phyloP scores from a whole-genome alignment of 2,329 filamentous ascomycete genomes.

The Aureobasidium melanogenum region DNA sequence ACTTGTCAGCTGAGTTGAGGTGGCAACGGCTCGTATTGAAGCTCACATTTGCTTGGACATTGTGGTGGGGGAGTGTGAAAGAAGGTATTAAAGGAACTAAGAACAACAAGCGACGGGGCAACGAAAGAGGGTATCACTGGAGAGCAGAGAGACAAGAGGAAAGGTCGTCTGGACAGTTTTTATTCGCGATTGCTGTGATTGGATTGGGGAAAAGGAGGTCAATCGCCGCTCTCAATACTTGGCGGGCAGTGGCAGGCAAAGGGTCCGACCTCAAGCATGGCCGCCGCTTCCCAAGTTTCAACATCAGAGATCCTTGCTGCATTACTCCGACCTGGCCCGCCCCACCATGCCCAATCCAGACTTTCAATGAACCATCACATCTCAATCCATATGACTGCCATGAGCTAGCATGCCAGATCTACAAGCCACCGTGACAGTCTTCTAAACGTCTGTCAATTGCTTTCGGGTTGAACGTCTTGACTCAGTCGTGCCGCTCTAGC shows the following conservation, averaged over 20 bases:
- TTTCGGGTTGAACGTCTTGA: background rate
- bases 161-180: background rate
- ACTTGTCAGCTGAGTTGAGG: constrained; percentile 7
- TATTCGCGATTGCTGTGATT: background rate
- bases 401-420: background rate
- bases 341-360: constrained; percentile 5
- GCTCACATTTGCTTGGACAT: constrained; percentile 16
- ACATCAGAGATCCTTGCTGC: constrained; percentile 4
- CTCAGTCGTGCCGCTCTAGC: background rate
- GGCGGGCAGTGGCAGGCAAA: background rate
- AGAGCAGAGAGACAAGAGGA: background rate
- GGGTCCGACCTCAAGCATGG: background rate
- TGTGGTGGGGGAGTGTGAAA: constrained; percentile 10
- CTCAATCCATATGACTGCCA: background rate
- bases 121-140: constrained; percentile 13
- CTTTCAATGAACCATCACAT: background rate
- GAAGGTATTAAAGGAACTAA: constrained; percentile 3
- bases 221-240: constrained; percentile 6
- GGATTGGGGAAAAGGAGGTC: constrained; percentile 6
- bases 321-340: background rate
- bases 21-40: constrained; percentile 8
- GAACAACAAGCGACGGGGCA: constrained; percentile 4
- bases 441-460: background rate
- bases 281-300: background rate
- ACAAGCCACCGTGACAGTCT: background rate